These are phyloP conservation scores for Fusarium sp. DNA, from an alignment of 2,329 filamentous ascomycete species.

Conservation along the genomic window DNA sequence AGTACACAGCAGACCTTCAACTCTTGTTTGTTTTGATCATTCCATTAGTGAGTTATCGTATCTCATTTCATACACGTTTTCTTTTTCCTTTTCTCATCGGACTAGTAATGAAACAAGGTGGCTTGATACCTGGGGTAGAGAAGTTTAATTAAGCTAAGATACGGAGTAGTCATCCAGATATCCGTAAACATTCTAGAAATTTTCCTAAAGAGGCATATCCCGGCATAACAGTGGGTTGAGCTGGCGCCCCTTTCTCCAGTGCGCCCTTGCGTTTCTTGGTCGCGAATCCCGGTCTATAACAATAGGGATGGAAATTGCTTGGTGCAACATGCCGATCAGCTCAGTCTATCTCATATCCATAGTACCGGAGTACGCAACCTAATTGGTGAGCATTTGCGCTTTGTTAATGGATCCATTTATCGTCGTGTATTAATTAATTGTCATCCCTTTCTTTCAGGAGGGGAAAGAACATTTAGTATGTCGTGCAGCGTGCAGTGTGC, in stretches of 20 bases:
- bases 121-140: slow-evolving; percentile 5
- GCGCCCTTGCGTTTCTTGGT: slow-evolving; percentile 28
- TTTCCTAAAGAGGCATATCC: slow-evolving; percentile 20
- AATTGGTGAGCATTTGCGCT: slow-evolving; percentile 32
- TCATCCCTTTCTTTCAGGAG: slow-evolving; percentile 30
- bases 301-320: slow-evolving; percentile 43
- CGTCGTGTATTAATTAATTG: slow-evolving; percentile 18
- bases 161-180: background rate
- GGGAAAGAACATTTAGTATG: slow-evolving; percentile 5
- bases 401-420: slow-evolving; percentile 15
- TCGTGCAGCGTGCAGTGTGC: background rate
- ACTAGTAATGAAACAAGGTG: slow-evolving; percentile 1
- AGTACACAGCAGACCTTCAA: background rate
- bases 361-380: slow-evolving; percentile 40
- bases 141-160: slow-evolving; percentile 19
- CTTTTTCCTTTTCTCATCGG: background rate
- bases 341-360: slow-evolving; percentile 29
- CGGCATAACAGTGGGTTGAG: slow-evolving; percentile 33
- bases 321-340: slow-evolving; percentile 44
- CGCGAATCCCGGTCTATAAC: slow-evolving; percentile 41
- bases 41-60: background rate
- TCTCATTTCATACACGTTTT: background rate
- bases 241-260: slow-evolving; percentile 42
- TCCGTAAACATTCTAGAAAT: slow-evolving; percentile 16
- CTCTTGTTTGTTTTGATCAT: background rate